Evolutionary conservation across 768 basidiomycete species (phyloP), one percentile per base, ranked within the genome.

Genomic region (Imleria badia): DNA sequence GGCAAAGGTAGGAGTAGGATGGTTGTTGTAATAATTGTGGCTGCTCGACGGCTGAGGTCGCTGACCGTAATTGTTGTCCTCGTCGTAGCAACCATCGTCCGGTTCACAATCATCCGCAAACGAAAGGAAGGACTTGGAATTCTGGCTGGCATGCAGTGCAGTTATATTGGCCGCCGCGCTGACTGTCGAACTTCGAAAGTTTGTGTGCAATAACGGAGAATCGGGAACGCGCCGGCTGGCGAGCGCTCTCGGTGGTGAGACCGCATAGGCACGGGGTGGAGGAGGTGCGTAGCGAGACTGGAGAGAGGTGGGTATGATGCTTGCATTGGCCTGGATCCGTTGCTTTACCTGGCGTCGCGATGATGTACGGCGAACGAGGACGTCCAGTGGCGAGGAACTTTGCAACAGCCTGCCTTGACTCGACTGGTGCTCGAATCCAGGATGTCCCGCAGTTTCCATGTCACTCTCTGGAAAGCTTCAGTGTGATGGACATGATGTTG

Each of bases 361-460:
- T 23, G 86, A 85, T 9, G 83, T 77, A 51, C 73, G 72, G 53
- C 80, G 77, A 51, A 80, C 81, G 45, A 88, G 78, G 3, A 78
- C 73, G 38, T 83, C 79, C 38, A 87, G 75, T 8, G 86, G 86
- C 2, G 87, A 88, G 20, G 77, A 70, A 54, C 26, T 26, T 26
- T 68, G 64, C 48, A 73, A 61, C 19, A 79, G 51, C 46, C 59
- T 69, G 49, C 65, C 69, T 26, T 70, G 55, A 35, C 51, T 62
- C 23, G 60, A 60, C 51, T 45, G 51, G 39, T 40, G 54, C 53
- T 61, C 63, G 45, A 60, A 63, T 41, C 57, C 56, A 42, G 45
- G 42, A 43, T 42, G 45, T 29, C 48, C 54, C 39, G 38, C 29
- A 6, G 6, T n/a, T 45, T 61, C 54, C 67, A 68, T 67, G 30